Base-by-base conservation (phyloP, 2,329 filamentous ascomycete species). In the Botryotinia narcissicola region DNA sequence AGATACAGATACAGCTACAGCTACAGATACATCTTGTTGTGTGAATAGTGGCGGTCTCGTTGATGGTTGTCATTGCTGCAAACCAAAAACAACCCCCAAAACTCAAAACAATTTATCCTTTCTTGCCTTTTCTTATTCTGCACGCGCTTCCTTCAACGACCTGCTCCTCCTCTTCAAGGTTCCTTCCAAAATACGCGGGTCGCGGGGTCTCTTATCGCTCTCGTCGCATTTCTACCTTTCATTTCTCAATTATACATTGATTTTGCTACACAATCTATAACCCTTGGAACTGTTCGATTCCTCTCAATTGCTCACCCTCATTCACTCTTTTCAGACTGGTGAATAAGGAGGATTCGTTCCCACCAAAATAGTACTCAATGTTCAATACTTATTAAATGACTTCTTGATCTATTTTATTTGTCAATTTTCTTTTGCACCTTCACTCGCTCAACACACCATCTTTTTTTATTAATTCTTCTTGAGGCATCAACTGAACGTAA, bases 371-470 rank as follows among this genome's bases (percentile, higher is more conserved):
- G 20, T 35, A 25, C 64, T 32, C 59, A 42, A 63, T 71, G 42
- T 40, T 60, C 71, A 51, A 75, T 77, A 79, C 76, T 78, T 79
- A 79, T 78, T 77, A 75, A 77, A 77, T 75, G 35, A 42, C 70
- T 54, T 44, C 35, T 66, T 44, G n/a, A 57, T 51, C 51, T 48
- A 64, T 46, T 66, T 71, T 74, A 73, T 74, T 73, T 70, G 74
- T 74, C 72, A 74, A 75, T 57, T 68, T 74, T 44, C 66, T 73
- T 62, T 72, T 74, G 64, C 62, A 74, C 46, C 29, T 71, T 71
- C 69, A 74, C 64, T 62, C 59, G 44, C 74, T 73, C 61, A 57
- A 32, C 64, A 71, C 59, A 57, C 35, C 35, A 51, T 42, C 46
- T 44, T 57, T 40, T 40, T 35, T 42, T 25, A 32, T 32, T 8